These are phyloP conservation scores for Lactarius pseudohatsudake DNA, from an alignment of 768 basidiomycete genomes.

Conservation along the genomic window DNA sequence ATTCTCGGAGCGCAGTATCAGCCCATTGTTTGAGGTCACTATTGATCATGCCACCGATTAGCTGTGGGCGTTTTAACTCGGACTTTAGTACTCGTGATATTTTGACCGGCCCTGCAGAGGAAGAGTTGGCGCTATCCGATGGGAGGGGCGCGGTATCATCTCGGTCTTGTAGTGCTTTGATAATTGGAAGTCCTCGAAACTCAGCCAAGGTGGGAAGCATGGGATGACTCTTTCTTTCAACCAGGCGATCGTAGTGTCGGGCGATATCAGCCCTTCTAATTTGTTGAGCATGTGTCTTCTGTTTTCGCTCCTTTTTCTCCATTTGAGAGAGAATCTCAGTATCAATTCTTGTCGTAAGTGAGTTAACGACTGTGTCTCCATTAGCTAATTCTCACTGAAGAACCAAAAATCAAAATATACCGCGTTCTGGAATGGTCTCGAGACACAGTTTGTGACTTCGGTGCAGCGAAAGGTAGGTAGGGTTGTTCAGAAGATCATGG, in stretches of 20 bases:
- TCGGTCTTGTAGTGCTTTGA: constrained; percentile 38
- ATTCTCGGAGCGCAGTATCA: constrained; percentile 41
- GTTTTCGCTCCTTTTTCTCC: constrained; percentile 34
- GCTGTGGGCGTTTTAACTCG: constrained; percentile 34
- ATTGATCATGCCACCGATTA: constrained; percentile 40
- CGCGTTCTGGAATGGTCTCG: constrained; percentile 9
- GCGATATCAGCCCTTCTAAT: constrained; percentile 39
- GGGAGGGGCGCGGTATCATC: constrained; percentile 18
- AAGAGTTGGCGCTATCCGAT: constrained; percentile 2
- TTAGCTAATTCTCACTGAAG: constrained; percentile 6
- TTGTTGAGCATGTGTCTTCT: constrained; percentile 34
- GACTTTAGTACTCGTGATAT: background rate
- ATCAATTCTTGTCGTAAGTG: constrained; percentile 31
- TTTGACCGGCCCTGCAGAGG: background rate
- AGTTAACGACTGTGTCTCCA: constrained; percentile 36
- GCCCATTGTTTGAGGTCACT: constrained; percentile 53
- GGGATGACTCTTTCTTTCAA: constrained; percentile 35
- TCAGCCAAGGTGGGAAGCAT: constrained; percentile 47
- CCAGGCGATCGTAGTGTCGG: constrained; percentile 47
- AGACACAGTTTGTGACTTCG: constrained; percentile 9
- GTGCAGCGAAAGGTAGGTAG: constrained; percentile 16
- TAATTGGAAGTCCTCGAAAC: constrained; percentile 51
- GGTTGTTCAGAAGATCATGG: constrained; percentile 14
- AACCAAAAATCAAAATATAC: constrained; percentile 5
- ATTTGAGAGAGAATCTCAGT: constrained; percentile 34